Evolutionary conservation across 106 monocot genomes (phyloP).

Genomic region (Agapanthus africanus): DNA sequence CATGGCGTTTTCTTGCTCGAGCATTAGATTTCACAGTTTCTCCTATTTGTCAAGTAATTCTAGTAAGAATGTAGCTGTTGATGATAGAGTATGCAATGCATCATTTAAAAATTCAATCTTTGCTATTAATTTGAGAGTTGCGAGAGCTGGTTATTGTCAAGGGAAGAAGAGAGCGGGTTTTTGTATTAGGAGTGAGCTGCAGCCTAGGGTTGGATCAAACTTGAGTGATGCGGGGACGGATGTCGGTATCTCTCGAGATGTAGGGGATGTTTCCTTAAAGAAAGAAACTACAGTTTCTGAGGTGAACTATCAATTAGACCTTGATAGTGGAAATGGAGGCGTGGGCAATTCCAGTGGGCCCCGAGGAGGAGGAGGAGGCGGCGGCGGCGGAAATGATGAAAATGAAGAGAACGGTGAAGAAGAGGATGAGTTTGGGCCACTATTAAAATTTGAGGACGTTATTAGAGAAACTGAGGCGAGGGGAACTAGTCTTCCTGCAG

Average conservation of each 20-base stretch:
- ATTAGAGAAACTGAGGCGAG: conserved; percentile 35
- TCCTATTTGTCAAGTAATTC: neutral
- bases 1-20: conserved; percentile 24
- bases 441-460: conserved; percentile 48
- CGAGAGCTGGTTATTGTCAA: neutral
- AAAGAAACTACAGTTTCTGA: conserved; percentile 11
- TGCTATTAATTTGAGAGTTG: neutral
- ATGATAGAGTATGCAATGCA: neutral
- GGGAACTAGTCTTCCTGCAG: conserved; percentile 38
- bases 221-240: neutral
- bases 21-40: conserved; percentile 3
- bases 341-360: conserved; percentile 35
- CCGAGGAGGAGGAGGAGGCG: conserved; percentile 25
- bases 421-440: conserved; percentile 51
- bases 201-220: neutral
- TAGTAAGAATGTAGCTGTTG: neutral
- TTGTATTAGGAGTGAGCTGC: conserved; percentile 15
- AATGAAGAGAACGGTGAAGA: conserved; percentile 11
- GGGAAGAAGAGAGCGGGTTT: neutral
- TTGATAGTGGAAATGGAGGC: conserved; percentile 28
- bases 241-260: neutral
- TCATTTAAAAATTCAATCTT: conserved; percentile 9
- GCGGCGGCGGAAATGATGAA: conserved; percentile 19
- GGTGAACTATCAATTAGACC: conserved; percentile 4
- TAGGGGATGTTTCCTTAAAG: conserved; percentile 5